A percentile compares a stretch with the other conserved stretches of the same genome.
Conservation (phyloP, 1,284 basidiomycete species). For the Cutaneotrichosporon spelunceum region DNA sequence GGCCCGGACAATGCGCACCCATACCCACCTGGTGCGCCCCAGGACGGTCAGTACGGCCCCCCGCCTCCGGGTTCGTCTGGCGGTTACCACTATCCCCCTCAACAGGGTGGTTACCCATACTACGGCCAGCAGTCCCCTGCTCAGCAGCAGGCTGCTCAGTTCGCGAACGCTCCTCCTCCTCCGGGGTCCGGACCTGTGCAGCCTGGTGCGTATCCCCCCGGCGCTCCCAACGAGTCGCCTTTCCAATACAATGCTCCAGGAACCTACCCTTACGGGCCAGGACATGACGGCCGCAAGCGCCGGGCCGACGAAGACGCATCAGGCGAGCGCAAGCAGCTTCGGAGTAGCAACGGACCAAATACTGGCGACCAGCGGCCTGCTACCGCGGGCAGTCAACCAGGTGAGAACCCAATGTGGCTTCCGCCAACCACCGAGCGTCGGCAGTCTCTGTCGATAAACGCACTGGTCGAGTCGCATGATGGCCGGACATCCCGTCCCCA, state of each 20-base stretch:
- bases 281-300: conserved; percentile 38
- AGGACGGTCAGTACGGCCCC: conserved; percentile 28
- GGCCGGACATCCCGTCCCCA: conserved; percentile 27
- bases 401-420: conserved; percentile 40
- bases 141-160: conserved; percentile 16
- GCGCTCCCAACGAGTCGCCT: conserved; percentile 38
- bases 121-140: conserved; percentile 26
- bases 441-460: conserved; percentile 44
- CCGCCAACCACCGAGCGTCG: conserved; percentile 43
- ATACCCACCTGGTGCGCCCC: conserved; percentile 22
- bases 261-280: conserved; percentile 24
- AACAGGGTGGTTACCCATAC: conserved; percentile 28
- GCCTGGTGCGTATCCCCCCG: conserved; percentile 10
- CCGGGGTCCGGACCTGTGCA: conserved; percentile 14
- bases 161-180: conserved; percentile 13
- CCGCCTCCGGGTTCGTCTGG: conserved; percentile 34
- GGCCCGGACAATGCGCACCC: conserved; percentile 25
- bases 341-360: conserved; percentile 13
- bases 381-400: conserved; percentile 12
- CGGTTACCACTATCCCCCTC: conserved; percentile 30
- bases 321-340: conserved; percentile 27
- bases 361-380: conserved; percentile 11
- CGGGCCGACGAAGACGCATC: conserved; percentile 33
- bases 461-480: conserved; percentile 42
- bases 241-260: conserved; percentile 47